Evolutionary conservation across 306 rosid genomes (phyloP), one percentile per base, ranked within the genome.

Genomic region (Dalbergia cultrata): DNA sequence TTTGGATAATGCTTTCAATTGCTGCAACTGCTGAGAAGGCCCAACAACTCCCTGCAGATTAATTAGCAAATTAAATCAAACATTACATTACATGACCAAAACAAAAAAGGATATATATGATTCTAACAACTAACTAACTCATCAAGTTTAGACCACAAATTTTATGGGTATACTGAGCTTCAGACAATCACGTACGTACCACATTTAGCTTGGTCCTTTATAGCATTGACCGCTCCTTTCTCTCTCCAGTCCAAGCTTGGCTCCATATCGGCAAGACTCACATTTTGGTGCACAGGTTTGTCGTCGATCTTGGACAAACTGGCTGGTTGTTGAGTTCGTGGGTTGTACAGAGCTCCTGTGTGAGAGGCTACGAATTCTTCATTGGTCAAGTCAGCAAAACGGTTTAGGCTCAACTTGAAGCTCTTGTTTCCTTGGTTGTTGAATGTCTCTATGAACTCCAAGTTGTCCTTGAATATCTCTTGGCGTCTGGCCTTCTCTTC

Each of bases 1-100:
- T 87, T 44, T 84, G 4, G 56, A 19, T 59, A 35, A 70, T 49
- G 2, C 78, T 77, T 10, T 80, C 85, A 16, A 84, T 72, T 0
- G 82, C 72, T 6, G 87, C 60, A 6, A 54, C 60, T 0, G 22
- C 10, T 1, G 60, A n/a, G n/a, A 54, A 54, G 0, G 60, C 60
- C 60, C 60, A 54, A 8, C 60, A 54, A n/a, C 60, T 5, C 22
- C 60, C 60, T 53, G 5, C 19, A 53, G 16, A 9, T 26, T 44
- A 44, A 44, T 44, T 44, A 44, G 8, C 18, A 14, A 53, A 5
- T 53, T 18, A 53, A 14, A 53, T 26, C 31, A 26, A 1, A 26
- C 58, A 53, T 53, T 14, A 14, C 14, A 47, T 12, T 3, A 47
- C 5, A 8, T 44, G 16, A 10, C 53, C 16, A 47, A 43, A 26